Evolutionary conservation across 805 yeast species (phyloP), one percentile per base, ranked within the genome.

Genomic region (Crinitomyces ghanaensis): DNA sequence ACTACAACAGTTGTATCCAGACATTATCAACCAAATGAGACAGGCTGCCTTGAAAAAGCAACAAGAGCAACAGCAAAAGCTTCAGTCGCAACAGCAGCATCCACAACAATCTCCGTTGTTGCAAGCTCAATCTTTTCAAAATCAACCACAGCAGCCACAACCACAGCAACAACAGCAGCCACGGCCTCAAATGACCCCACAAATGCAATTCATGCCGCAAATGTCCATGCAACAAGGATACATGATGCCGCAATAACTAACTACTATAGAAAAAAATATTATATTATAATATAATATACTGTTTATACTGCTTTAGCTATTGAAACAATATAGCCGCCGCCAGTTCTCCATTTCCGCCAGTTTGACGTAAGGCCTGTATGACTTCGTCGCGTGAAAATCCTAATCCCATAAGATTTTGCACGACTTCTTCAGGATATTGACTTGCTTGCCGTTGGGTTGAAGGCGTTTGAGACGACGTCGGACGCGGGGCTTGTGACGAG

Each of bases 281-380:
- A n/a, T n/a, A n/a, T n/a, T n/a, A n/a, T n/a, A n/a, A n/a, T n/a
- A n/a, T n/a, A n/a, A n/a, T n/a, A n/a, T n/a, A n/a, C n/a, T n/a
- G n/a, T n/a, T n/a, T n/a, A n/a, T n/a, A n/a, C n/a, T 8, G 23
- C 17, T 13, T 28, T 12, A 9, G 8, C 15, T 28, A 28, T 28
- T 28, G 30, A 30, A 83, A 84, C 30, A 85, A 59, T 30, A 80
- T 47, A 1, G 93, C 73, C 1, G 95, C 96, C 0, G 97, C 97
- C 40, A 75, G 43, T 34, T 88, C 96, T 0, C 79, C 71, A 49
- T 86, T 80, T 6, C 95, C 95, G 18, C 67, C 63, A 2, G 93
- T 70, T 38, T 63, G 67, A 18, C 63, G 59, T 33, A 88, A 59
- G 0, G 95, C 95, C 2, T 55, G 47, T 2, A 74, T 54, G 0